These are phyloP conservation scores for Cercospora sp. DNA, from an alignment of 2,329 filamentous ascomycete species.

Conservation along the genomic window DNA sequence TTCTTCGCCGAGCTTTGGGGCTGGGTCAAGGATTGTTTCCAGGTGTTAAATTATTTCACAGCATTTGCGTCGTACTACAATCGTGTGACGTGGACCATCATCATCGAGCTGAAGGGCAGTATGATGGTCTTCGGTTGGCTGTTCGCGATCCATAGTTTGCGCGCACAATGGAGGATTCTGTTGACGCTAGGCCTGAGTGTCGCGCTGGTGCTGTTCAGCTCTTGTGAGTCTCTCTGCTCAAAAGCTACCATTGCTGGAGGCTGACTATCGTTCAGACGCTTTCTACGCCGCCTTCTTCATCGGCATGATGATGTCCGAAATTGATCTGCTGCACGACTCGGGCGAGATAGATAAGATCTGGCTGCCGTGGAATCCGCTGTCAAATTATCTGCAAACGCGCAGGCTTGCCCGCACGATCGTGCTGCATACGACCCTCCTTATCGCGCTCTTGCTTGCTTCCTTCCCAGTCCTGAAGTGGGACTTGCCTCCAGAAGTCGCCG, in stretches of 20 bases:
- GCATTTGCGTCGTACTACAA: slow-evolving; percentile 25
- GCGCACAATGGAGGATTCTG: slow-evolving; percentile 15
- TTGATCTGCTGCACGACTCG: slow-evolving; percentile 56
- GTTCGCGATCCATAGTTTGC: slow-evolving; percentile 47
- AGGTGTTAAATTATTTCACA: slow-evolving; percentile 27
- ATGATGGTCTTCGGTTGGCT: slow-evolving; percentile 60
- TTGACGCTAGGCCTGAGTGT: slow-evolving; percentile 20
- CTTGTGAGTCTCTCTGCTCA: slow-evolving; percentile 5
- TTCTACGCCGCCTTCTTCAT: slow-evolving; percentile 61
- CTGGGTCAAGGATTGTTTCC: slow-evolving; percentile 59
- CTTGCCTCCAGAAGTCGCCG: slow-evolving; percentile 1
- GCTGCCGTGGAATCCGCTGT: slow-evolving; percentile 18
- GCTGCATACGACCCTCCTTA: slow-evolving; percentile 19
- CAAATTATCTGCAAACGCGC: slow-evolving; percentile 4
- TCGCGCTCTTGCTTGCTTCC: slow-evolving; percentile 21
- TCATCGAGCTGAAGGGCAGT: slow-evolving; percentile 64
- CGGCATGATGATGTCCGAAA: slow-evolving; percentile 61
- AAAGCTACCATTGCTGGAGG: background rate
- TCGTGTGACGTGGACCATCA: slow-evolving; percentile 56
- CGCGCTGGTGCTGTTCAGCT: slow-evolving; percentile 16
- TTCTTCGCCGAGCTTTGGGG: slow-evolving; percentile 52
- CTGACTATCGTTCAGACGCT: slow-evolving; percentile 46
- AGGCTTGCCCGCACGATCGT: slow-evolving; percentile 11
- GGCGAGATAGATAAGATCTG: slow-evolving; percentile 9
- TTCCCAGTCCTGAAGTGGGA: slow-evolving; percentile 1